Conservation (phyloP, 805 yeast genomes). For the Saccharomycodes ludwigii region DNA sequence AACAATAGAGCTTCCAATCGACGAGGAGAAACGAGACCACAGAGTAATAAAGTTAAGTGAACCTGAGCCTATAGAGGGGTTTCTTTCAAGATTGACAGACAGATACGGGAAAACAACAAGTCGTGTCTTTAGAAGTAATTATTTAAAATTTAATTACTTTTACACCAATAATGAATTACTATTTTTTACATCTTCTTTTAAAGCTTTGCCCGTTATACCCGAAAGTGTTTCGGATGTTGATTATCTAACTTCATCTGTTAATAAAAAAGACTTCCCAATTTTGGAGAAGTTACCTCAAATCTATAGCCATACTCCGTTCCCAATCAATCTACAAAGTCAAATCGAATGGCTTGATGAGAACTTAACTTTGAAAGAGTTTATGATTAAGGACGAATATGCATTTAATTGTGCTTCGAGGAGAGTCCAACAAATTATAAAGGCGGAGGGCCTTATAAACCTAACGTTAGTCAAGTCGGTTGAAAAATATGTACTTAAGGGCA, state of each 20-base stretch:
- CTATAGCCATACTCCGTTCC: slow-evolving; percentile 43
- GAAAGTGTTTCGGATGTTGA: slow-evolving; percentile 12
- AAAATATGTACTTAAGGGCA: too few species aligned
- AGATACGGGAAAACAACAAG: slow-evolving; percentile 31
- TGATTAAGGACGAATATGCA: slow-evolving; percentile 42
- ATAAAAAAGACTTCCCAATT: slow-evolving; percentile 12
- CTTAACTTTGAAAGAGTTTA: slow-evolving; percentile 28
- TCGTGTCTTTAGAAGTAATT: slow-evolving; percentile 25
- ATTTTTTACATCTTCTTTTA: slow-evolving; percentile 39
- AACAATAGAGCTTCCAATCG: slow-evolving; percentile 10
- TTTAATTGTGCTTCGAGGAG: slow-evolving; percentile 55
- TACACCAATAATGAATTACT: slow-evolving; percentile 50
- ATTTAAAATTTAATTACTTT: slow-evolving; percentile 48
- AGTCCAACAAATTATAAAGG: slow-evolving; percentile 37
- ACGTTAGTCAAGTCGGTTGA: slow-evolving; percentile 31
- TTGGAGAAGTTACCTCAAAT: slow-evolving; percentile 22
- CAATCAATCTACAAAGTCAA: slow-evolving; percentile 36
- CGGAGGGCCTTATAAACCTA: slow-evolving; percentile 54
- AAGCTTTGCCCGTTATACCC: slow-evolving; percentile 54
- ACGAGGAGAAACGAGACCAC: slow-evolving; percentile 15
- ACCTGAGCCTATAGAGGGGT: slow-evolving; percentile 78
- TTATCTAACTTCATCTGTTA: slow-evolving; percentile 20
- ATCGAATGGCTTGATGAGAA: slow-evolving; percentile 48
- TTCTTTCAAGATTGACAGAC: slow-evolving; percentile 44
- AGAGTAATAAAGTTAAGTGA: slow-evolving; percentile 32